These are phyloP conservation scores for Neofusicoccum parvum DNA, from an alignment of 2,329 filamentous ascomycete genomes.

Conservation along the genomic window DNA sequence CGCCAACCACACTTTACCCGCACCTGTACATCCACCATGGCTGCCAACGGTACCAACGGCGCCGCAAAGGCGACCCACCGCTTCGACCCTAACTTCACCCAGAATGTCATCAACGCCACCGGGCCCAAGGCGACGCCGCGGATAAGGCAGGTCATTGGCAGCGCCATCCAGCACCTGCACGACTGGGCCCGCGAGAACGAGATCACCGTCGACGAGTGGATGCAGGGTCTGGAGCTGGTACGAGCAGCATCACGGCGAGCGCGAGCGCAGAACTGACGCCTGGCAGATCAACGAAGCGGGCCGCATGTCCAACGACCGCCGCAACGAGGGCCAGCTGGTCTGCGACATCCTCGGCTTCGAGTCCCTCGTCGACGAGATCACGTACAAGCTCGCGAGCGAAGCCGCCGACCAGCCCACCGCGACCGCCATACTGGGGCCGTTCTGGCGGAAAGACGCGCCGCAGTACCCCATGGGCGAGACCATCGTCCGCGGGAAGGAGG, in stretches of 20 bases:
- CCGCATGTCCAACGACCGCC: slow-evolving; percentile 62
- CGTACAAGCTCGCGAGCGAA: slow-evolving; percentile 63
- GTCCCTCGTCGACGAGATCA: slow-evolving; percentile 75
- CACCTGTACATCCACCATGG: slow-evolving; percentile 24
- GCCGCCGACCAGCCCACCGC: slow-evolving; percentile 60
- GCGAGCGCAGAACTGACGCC: slow-evolving; percentile 7
- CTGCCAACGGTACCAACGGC: slow-evolving; percentile 25
- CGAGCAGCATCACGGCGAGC: neutral
- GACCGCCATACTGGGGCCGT: slow-evolving; percentile 80
- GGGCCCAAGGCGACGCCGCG: slow-evolving; percentile 68
- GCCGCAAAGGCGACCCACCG: slow-evolving; percentile 30
- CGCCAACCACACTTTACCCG: neutral
- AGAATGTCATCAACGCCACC: slow-evolving; percentile 72
- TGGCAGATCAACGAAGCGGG: slow-evolving; percentile 61
- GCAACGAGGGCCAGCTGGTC: slow-evolving; percentile 65
- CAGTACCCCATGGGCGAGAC: slow-evolving; percentile 68
- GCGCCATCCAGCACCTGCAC: slow-evolving; percentile 72
- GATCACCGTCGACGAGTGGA: slow-evolving; percentile 76
- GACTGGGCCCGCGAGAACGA: slow-evolving; percentile 78
- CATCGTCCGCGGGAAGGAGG: slow-evolving; percentile 57
- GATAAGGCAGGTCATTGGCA: slow-evolving; percentile 63
- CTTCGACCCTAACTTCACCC: slow-evolving; percentile 78
- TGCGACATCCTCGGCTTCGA: slow-evolving; percentile 63
- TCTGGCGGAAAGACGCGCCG: slow-evolving; percentile 76
- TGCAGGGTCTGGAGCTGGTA: slow-evolving; percentile 72